Evolutionary conservation across 148 eudicot species (phyloP).

Genomic region (Camellia sinensis): DNA sequence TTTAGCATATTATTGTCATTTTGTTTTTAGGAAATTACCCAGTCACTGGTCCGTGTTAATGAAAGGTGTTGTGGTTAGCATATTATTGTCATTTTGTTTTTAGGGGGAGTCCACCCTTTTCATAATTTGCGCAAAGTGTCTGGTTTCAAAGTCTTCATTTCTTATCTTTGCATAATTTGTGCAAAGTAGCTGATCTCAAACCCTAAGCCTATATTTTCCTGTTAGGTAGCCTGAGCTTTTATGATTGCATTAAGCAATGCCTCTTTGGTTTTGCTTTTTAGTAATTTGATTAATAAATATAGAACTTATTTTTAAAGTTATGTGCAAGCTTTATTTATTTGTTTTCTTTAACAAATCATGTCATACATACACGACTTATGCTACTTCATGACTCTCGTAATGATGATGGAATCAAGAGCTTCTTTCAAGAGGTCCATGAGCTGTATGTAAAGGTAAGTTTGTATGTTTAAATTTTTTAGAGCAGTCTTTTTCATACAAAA

Average conservation of each 20-base stretch:
- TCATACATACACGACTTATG: constrained; percentile 85
- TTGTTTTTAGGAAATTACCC: background rate
- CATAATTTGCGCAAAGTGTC: background rate
- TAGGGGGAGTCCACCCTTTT: background rate
- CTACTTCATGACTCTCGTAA: constrained; percentile 94
- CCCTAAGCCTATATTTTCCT: background rate
- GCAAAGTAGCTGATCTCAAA: background rate
- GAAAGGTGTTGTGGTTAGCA: background rate
- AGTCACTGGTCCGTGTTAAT: background rate
- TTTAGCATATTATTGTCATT: too few species aligned
- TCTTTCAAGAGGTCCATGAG: constrained; percentile 98
- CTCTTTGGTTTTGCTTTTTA: background rate
- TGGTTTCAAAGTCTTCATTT: background rate
- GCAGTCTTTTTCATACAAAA: background rate
- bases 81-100: too few species aligned
- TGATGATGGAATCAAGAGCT: constrained; percentile 96
- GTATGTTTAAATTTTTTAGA: background rate
- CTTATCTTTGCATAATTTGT: background rate
- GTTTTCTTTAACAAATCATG: constrained; percentile 45
- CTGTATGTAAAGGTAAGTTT: constrained; percentile 79
- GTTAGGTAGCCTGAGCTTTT: background rate
- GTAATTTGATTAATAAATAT: background rate
- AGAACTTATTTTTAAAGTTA: background rate
- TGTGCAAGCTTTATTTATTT: background rate
- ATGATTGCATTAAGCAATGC: background rate